phyloP scores from a whole-genome alignment of 2,329 filamentous ascomycete genomes.

The Curvularia hawaiiensis region DNA sequence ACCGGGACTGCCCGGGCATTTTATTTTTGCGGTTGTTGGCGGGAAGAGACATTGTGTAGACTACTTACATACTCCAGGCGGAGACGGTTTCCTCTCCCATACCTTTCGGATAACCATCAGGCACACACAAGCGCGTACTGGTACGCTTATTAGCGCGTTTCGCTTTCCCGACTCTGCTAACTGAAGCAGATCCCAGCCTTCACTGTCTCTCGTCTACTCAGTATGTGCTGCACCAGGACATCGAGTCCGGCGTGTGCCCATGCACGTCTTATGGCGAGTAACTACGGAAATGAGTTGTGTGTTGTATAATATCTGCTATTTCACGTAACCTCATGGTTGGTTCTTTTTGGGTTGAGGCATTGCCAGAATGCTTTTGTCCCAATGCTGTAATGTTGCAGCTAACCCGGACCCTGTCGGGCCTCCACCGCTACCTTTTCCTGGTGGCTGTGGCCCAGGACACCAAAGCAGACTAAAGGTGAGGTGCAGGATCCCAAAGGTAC shows the following conservation, averaged over 20 bases:
- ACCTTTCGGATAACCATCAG: neutral
- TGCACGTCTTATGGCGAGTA: constrained; percentile 1
- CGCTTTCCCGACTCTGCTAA: constrained; percentile 6
- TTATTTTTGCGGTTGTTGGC: constrained; percentile 5
- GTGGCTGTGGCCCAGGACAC: constrained; percentile 21
- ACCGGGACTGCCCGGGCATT: neutral
- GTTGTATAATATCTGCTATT: constrained; percentile 3
- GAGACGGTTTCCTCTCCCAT: constrained; percentile 2
- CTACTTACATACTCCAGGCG: constrained; percentile 13
- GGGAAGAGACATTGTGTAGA: constrained; percentile 3
- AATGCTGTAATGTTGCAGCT: neutral
- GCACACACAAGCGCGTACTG: constrained; percentile 2
- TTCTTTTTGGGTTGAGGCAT: constrained; percentile 9
- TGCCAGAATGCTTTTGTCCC: constrained; percentile 1
- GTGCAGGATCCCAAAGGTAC: constrained; percentile 12
- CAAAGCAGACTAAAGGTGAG: constrained; percentile 5
- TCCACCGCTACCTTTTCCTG: constrained; percentile 6
- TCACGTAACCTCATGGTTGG: constrained; percentile 10
- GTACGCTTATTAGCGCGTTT: constrained; percentile 1
- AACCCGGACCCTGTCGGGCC: constrained; percentile 2
- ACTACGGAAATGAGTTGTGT: neutral
- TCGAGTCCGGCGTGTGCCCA: constrained; percentile 16
- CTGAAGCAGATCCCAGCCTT: constrained; percentile 5
- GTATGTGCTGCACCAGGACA: constrained; percentile 8
- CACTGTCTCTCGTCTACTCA: constrained; percentile 7